These are phyloP conservation scores for Silene noctiflora DNA, from an alignment of 179 eudicot species.

Conservation along the genomic window DNA sequence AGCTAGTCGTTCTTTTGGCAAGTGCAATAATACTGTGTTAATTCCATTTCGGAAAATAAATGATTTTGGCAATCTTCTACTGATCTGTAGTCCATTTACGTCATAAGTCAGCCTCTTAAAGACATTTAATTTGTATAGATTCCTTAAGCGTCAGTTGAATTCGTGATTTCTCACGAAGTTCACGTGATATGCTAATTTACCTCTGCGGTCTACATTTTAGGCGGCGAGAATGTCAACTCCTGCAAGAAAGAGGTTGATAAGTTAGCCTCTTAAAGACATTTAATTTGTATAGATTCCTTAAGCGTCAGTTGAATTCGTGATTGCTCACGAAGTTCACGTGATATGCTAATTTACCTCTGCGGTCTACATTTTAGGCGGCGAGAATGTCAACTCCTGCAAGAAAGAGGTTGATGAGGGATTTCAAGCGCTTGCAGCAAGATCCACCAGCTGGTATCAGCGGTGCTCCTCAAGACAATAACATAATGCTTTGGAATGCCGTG, in stretches of 20 bases:
- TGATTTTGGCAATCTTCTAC: no score
- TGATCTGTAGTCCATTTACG: not conserved
- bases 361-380: constrained; percentile 27
- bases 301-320: not conserved
- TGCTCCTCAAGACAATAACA: constrained; percentile 77
- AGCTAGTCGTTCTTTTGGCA: not conserved
- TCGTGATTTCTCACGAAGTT: not conserved
- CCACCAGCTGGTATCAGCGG: constrained; percentile 90
- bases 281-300: no score
- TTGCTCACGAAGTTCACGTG: not conserved
- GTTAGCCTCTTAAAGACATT: no score
- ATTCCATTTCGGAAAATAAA: not conserved
- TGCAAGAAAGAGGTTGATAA: constrained; percentile 70
- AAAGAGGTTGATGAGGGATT: constrained; percentile 82
- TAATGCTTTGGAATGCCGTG: constrained; percentile 88
- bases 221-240: constrained; percentile 72
- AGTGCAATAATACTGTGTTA: not conserved
- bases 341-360: not conserved
- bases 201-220: constrained; percentile 10
- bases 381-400: constrained; percentile 82
- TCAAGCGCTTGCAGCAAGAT: constrained; percentile 75
- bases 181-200: not conserved
- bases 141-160: not conserved
- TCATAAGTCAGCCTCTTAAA: not conserved
- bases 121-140: no score